These are phyloP conservation scores for Casuarina cunninghamiana DNA, from an alignment of 306 rosid species.

Conservation along the genomic window DNA sequence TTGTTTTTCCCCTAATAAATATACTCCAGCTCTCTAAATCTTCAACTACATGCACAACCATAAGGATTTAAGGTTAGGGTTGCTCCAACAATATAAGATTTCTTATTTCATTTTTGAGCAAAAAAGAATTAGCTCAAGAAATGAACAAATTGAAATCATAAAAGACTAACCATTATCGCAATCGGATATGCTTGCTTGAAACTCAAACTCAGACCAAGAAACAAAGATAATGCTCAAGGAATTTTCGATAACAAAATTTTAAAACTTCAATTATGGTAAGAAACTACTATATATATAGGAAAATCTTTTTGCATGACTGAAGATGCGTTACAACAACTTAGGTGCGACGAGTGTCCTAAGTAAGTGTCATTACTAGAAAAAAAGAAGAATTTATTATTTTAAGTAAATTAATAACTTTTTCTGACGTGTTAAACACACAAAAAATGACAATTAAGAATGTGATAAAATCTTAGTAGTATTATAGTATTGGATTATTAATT, in stretches of 20 bases:
- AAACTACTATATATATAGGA: too few species aligned
- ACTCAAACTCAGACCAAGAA: too few species aligned
- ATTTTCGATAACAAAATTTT: too few species aligned
- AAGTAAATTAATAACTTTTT: background rate
- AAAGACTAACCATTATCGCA: too few species aligned
- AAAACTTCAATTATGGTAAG: background rate
- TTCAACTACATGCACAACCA: background rate
- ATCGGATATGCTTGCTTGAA: too few species aligned
- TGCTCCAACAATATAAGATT: background rate
- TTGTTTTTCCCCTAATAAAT: background rate
- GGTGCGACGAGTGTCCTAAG: background rate
- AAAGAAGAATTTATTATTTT: background rate
- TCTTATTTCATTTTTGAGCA: background rate
- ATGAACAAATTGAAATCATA: too few species aligned
- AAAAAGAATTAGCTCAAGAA: too few species aligned
- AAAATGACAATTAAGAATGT: background rate
- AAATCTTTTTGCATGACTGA: background rate
- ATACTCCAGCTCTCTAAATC: background rate
- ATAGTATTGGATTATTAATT: too few species aligned
- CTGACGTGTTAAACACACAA: background rate
- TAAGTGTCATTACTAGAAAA: background rate
- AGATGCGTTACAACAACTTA: background rate
- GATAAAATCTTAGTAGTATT: too few species aligned
- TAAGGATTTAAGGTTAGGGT: background rate
- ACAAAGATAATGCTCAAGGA: background rate